Conservation (phyloP, 305 asterid genomes). For the Fraxinus sp. region DNA sequence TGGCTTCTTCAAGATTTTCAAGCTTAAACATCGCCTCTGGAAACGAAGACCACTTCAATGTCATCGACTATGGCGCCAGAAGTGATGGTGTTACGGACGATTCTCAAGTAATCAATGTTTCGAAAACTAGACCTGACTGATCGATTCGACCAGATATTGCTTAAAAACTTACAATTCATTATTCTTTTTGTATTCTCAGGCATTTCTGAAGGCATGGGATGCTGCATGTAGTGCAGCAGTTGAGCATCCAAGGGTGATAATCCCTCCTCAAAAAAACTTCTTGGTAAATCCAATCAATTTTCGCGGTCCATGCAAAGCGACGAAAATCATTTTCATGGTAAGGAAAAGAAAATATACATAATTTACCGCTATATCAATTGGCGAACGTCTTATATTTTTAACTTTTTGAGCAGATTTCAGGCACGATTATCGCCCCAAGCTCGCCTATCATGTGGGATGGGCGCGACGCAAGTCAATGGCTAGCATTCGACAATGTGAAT, state of each 20-base stretch:
- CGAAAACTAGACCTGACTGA: background rate
- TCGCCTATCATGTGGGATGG: slow-evolving; percentile 49
- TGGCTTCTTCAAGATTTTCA: slow-evolving; percentile 22
- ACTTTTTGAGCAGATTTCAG: slow-evolving; percentile 40
- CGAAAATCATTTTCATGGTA: slow-evolving; percentile 48
- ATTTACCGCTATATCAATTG: background rate
- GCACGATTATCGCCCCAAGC: slow-evolving; percentile 60
- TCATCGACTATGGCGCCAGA: slow-evolving; percentile 56
- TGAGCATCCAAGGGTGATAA: slow-evolving; percentile 32
- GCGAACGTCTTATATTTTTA: background rate
- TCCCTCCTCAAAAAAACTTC: slow-evolving; percentile 46
- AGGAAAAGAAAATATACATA: background rate
- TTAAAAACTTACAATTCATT: background rate
- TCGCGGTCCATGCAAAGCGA: slow-evolving; percentile 60
- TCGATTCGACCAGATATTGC: background rate
- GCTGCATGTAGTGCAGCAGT: slow-evolving; percentile 46
- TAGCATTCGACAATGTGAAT: slow-evolving; percentile 38
- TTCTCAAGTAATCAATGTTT: slow-evolving; percentile 42
- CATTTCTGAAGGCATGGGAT: slow-evolving; percentile 64
- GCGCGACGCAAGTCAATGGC: slow-evolving; percentile 54
- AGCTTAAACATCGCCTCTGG: background rate
- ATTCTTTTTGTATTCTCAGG: slow-evolving; percentile 31
- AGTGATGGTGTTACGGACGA: slow-evolving; percentile 42
- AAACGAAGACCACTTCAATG: slow-evolving; percentile 34
- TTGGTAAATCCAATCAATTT: slow-evolving; percentile 48